Evolutionary conservation across 164 flowering plant species (phyloP), one percentile per base, ranked within the genome.

Genomic region (Vitis riparia): DNA sequence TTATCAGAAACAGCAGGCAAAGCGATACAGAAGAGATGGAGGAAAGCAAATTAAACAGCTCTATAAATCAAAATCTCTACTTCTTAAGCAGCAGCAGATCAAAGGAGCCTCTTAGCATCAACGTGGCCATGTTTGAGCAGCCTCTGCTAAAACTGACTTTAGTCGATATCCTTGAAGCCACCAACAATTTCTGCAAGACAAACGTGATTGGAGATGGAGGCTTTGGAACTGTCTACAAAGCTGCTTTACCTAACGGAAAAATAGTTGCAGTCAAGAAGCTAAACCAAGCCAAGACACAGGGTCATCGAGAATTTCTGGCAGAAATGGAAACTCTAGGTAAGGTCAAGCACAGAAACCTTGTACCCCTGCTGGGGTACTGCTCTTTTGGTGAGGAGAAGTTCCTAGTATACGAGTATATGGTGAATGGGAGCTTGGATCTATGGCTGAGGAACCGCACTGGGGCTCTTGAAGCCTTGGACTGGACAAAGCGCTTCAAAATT

Each of bases 321-420:
- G 97, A 89, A 71, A 89, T 91, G 97, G 93, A 90, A 59, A 89
- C 94, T 13, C 51, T 91, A 68, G 97, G 93, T 11, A 91, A 89
- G 72, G 91, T 91, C 7, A 87, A 88, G 80, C 97, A 89, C 67
- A 75, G 63, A 15, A 91, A 91, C 68, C 89, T 91, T 8, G 91
- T 91, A 3, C 75, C 91, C 0, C 67, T 91, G 66, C 91, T 91
- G 17, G 97, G 97, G 0, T 89, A 91, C 75, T 89, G 93, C 77
- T 88, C 93, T 10, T 68, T 81, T 51, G 89, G 88, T 6, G 93
- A 87, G 62, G 94, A 91, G 72, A 91, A 88, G 76, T 83, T 91
- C 14, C 89, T 88, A 13, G 94, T 91, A 12, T 91, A 88, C 47
- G 93, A 91, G 51, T 91, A 89, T 68, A 89, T 89, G 93, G 80